phyloP scores from a whole-genome alignment of 2,329 filamentous ascomycete genomes.

The Calcarisporium arbuscula region DNA sequence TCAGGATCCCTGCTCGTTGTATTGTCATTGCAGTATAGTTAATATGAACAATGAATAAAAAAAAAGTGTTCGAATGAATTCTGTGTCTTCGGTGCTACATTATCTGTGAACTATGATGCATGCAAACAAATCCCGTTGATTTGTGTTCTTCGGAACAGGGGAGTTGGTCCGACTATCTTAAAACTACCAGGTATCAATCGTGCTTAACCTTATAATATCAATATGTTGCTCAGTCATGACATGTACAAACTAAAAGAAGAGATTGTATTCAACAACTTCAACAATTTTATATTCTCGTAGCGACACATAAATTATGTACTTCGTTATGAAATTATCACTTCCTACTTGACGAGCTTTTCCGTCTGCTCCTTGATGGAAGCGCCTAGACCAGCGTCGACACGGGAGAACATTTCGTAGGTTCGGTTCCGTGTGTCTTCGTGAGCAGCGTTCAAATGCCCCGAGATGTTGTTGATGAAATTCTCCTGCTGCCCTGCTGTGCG shows the following conservation, averaged over 20 bases:
- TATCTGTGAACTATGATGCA: not conserved
- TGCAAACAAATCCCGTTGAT: too few species aligned
- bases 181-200: too few species aligned
- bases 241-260: too few species aligned
- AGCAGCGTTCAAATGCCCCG: constrained; percentile 49
- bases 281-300: too few species aligned
- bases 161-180: too few species aligned
- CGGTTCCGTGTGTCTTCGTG: constrained; percentile 47
- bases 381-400: constrained; percentile 49
- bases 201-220: too few species aligned
- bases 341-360: constrained; percentile 34
- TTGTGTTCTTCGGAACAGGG: too few species aligned
- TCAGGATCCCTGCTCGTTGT: constrained; percentile 32
- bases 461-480: constrained; percentile 53
- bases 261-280: too few species aligned
- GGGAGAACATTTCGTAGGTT: constrained; percentile 55
- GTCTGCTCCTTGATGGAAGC: constrained; percentile 45
- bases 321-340: too few species aligned
- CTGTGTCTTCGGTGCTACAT: not conserved
- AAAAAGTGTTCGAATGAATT: not conserved
- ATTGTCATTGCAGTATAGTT: constrained; percentile 36
- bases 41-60: constrained; percentile 27
- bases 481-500: constrained; percentile 50
- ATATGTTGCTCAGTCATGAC: too few species aligned
- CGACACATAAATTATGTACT: too few species aligned